These are phyloP conservation scores for Alternaria sp. DNA, from an alignment of 2,329 filamentous ascomycete species.

Conservation along the genomic window DNA sequence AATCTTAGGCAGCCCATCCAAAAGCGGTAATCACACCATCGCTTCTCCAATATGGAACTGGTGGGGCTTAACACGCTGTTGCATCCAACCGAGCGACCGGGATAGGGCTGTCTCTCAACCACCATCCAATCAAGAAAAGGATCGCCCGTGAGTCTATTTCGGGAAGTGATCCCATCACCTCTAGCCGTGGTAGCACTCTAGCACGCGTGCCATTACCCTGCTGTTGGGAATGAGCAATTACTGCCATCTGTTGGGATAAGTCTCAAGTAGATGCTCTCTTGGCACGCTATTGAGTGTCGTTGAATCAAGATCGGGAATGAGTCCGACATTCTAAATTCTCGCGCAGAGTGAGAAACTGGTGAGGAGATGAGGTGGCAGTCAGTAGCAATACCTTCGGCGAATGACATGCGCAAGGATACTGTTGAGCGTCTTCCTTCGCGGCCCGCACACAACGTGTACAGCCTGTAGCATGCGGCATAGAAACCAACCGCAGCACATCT, in stretches of 20 bases:
- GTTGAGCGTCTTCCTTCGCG: slow-evolving; percentile 1
- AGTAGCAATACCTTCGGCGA: not conserved
- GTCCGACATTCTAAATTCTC: not conserved
- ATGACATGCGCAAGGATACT: not conserved
- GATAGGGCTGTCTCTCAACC: slow-evolving; percentile 28
- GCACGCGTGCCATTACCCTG: slow-evolving; percentile 12
- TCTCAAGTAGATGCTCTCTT: slow-evolving; percentile 19
- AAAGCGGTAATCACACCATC: slow-evolving; percentile 24
- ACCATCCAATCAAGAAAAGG: slow-evolving; percentile 28
- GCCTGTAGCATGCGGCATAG: slow-evolving; percentile 2
- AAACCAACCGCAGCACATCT: not conserved
- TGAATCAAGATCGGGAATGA: not conserved
- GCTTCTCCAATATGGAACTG: slow-evolving; percentile 31
- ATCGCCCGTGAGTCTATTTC: slow-evolving; percentile 31
- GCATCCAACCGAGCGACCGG: slow-evolving; percentile 41
- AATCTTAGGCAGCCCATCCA: slow-evolving; percentile 23
- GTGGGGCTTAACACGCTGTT: slow-evolving; percentile 32
- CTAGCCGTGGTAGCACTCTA: slow-evolving; percentile 13
- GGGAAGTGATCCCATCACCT: slow-evolving; percentile 16
- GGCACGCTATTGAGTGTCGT: slow-evolving; percentile 4
- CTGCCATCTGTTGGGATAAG: slow-evolving; percentile 2
- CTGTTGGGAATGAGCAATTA: slow-evolving; percentile 19
- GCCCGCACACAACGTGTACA: slow-evolving; percentile 6
- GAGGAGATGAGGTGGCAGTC: not conserved
- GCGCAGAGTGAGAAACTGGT: not conserved